A percentile compares a stretch with the other conserved stretches of the same genome.
phyloP scores from a whole-genome alignment of 202 grass and related monocot genomes.

The Saccharum hybrid region DNA sequence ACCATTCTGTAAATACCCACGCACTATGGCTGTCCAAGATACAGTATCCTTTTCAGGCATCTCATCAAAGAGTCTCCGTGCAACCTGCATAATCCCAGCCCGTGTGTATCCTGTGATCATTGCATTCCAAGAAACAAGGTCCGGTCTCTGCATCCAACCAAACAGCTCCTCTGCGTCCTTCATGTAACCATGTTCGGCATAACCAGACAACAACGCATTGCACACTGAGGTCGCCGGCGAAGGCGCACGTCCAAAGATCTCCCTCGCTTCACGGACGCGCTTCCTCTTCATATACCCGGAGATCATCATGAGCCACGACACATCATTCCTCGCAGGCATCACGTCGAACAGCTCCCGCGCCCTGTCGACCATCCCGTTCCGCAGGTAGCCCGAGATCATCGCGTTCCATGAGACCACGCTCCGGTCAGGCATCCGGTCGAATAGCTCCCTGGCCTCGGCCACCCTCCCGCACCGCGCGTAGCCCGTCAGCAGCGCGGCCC shows the following conservation, averaged over 20 bases:
- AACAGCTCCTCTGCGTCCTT: neutral
- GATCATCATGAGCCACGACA: conserved; percentile 52
- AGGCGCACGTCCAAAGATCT: conserved; percentile 37
- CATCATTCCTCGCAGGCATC: conserved; percentile 32
- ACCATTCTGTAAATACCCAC: conserved; percentile 65
- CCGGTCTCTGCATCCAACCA: conserved; percentile 38
- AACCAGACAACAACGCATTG: conserved; percentile 61
- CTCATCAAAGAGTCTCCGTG: conserved; percentile 54
- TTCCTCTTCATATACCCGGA: conserved; percentile 60
- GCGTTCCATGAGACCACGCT: conserved; percentile 71
- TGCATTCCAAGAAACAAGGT: conserved; percentile 64
- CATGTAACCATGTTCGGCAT: conserved; percentile 41
- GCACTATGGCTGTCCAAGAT: conserved; percentile 68
- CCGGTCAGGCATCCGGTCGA: conserved; percentile 54
- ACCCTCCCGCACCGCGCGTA: conserved; percentile 52
- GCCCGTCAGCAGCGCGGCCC: conserved; percentile 55
- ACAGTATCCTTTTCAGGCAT: conserved; percentile 66
- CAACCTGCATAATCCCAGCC: conserved; percentile 58
- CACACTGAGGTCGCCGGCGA: conserved; percentile 36
- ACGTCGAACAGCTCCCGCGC: conserved; percentile 61
- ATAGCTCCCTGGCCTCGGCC: conserved; percentile 54
- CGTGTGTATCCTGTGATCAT: conserved; percentile 69
- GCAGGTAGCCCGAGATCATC: conserved; percentile 58
- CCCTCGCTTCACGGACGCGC: conserved; percentile 41
- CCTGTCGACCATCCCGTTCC: conserved; percentile 50